Evolutionary conservation across 495 filamentous ascomycete genomes (phyloP).

Genomic region (Hapsidospora chrysogenum): DNA sequence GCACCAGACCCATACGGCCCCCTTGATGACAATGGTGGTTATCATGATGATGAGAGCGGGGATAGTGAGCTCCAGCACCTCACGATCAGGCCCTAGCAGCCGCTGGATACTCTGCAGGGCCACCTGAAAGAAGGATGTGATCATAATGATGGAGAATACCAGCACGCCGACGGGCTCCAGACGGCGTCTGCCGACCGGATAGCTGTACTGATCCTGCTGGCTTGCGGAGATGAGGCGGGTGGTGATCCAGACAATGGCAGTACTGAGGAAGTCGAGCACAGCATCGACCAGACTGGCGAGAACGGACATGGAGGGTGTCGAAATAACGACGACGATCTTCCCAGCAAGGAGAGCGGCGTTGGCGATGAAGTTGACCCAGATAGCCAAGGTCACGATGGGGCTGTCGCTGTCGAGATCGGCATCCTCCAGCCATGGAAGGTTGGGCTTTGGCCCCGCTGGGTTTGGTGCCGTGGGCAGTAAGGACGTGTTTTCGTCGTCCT

Average conservation of each 20-base stretch:
- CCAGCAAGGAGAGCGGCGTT: conserved; percentile 62
- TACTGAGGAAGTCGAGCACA: conserved; percentile 71
- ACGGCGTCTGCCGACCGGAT: conserved; percentile 61
- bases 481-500: conserved; percentile 15
- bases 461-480: conserved; percentile 6
- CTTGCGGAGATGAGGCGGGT: conserved; percentile 46
- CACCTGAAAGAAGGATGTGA: conserved; percentile 79
- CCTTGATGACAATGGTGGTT: conserved; percentile 66
- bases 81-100: conserved; percentile 45
- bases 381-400: conserved; percentile 56
- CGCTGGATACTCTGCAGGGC: conserved; percentile 52
- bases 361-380: conserved; percentile 75
- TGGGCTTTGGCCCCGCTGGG: conserved; percentile 16
- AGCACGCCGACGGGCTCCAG: conserved; percentile 69
- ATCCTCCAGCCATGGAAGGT: conserved; percentile 37
- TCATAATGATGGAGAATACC: conserved; percentile 70
- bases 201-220: conserved; percentile 60
- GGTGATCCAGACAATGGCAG: conserved; percentile 73
- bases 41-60: conserved; percentile 71
- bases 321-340: conserved; percentile 62
- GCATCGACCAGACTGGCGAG: conserved; percentile 82
- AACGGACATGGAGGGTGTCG: conserved; percentile 74
- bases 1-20: conserved; percentile 79
- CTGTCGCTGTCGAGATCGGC: conserved; percentile 45
- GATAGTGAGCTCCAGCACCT: conserved; percentile 54